Base-by-base conservation (phyloP, 768 basidiomycete genomes). In the Mycena leptocephala region DNA sequence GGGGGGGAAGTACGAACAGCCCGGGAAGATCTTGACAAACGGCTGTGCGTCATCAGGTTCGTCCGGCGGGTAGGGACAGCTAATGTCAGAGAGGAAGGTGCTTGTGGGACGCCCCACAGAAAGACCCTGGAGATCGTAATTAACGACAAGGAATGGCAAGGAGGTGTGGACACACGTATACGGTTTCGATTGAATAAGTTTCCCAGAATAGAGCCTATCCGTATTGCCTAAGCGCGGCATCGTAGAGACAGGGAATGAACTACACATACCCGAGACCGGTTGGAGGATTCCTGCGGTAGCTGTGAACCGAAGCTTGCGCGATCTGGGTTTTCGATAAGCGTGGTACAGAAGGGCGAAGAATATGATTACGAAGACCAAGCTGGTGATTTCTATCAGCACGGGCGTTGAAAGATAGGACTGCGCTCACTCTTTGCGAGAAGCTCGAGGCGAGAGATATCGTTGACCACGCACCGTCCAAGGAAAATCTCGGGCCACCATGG, bases 201-300 rank as follows among this genome's bases (percentile, higher is more conserved):
- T 90, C 89, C 90, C 90, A 90, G 71, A 90, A 90, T n/a, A 90
- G 81, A 32, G 83, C 81, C 30, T 74, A 46, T 18, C 26, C 28
- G 20, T 35, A 18, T 7, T 14, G 37, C 37, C 37, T 48, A 22
- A 37, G 18, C n/a, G 30, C 14, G 46, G 6, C 30, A 39, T 35
- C 7, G 32, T n/a, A 28, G 26, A n/a, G 18, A 24, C 86, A 81
- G n/a, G 22, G 30, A 4, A 89, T 88, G 89, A 67, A 78, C 6
- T 9, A 14, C 78, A 24, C 43, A 55, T 55, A 48, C 61, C n/a
- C 46, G 51, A 53, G 35, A 73, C 22, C 56, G 32, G 65, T 65
- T 84, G n/a, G n/a, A n/a, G n/a, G n/a, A n/a, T n/a, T n/a, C n/a
- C n/a, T n/a, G n/a, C n/a, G n/a, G n/a, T n/a, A n/a, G n/a, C n/a